Evolutionary conservation across 2,329 filamentous ascomycete species (phyloP).

Genomic region (Aspergillus aculeatus): DNA sequence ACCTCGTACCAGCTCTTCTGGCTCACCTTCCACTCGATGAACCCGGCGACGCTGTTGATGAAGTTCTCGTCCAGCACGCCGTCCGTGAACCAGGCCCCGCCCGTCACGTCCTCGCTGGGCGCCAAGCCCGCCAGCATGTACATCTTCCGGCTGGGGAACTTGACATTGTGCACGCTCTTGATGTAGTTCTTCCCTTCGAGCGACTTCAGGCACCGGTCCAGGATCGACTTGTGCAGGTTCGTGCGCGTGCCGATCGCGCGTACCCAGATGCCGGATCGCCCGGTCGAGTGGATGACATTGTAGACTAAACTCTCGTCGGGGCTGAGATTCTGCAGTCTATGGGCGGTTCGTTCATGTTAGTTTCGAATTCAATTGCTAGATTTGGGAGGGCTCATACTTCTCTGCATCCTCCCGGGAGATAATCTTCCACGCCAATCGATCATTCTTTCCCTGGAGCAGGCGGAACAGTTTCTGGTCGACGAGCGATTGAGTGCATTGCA

Average conservation of each 20-base stretch:
- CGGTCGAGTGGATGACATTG: slow-evolving; percentile 81
- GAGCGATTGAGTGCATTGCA: slow-evolving; percentile 46
- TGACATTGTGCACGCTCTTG: slow-evolving; percentile 85
- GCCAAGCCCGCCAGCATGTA: slow-evolving; percentile 86
- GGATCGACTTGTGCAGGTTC: slow-evolving; percentile 77
- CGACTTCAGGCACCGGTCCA: slow-evolving; percentile 79
- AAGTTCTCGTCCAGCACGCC: slow-evolving; percentile 86
- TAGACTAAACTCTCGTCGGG: slow-evolving; percentile 82
- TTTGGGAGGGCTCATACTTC: slow-evolving; percentile 37
- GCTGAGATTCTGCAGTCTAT: slow-evolving; percentile 47
- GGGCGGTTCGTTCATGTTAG: background rate
- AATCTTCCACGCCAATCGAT: slow-evolving; percentile 49
- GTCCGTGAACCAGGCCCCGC: slow-evolving; percentile 92
- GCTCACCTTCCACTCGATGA: slow-evolving; percentile 73
- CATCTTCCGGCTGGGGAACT: slow-evolving; percentile 88
- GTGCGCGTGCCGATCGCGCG: slow-evolving; percentile 77
- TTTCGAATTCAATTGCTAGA: background rate
- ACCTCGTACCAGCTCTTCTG: slow-evolving; percentile 67
- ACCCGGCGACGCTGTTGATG: slow-evolving; percentile 71
- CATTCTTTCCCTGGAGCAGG: slow-evolving; percentile 44
- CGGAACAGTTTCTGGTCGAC: slow-evolving; percentile 49
- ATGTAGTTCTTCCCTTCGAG: slow-evolving; percentile 81
- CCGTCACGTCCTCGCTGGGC: slow-evolving; percentile 85
- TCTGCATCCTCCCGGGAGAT: slow-evolving; percentile 50
- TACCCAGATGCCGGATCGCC: slow-evolving; percentile 85